A percentile compares a stretch with the other conserved stretches of the same genome.
phyloP scores from a whole-genome alignment of 495 filamentous ascomycete genomes.

The Penicillium steckii region DNA sequence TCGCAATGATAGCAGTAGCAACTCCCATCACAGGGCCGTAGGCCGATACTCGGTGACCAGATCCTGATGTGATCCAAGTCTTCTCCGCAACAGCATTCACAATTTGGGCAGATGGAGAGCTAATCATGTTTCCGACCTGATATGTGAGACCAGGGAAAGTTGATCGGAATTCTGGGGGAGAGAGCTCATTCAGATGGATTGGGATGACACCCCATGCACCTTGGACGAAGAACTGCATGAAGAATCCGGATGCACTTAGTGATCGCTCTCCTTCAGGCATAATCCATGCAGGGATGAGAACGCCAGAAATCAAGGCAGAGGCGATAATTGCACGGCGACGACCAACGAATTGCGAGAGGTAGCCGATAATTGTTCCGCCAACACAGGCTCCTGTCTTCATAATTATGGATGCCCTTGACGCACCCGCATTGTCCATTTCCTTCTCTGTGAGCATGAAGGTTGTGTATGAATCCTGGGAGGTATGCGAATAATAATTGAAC shows the following conservation, averaged over 20 bases:
- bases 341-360: conserved; percentile 68
- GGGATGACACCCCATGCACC: conserved; percentile 79
- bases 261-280: conserved; percentile 54
- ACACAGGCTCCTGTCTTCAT: conserved; percentile 74
- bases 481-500: conserved; percentile 63
- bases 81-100: conserved; percentile 65
- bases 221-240: conserved; percentile 77
- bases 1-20: conserved; percentile 66
- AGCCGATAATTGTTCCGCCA: conserved; percentile 70
- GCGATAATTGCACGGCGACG: conserved; percentile 65
- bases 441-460: conserved; percentile 72
- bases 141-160: conserved; percentile 53
- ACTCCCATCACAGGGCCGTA: conserved; percentile 71
- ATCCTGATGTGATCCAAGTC: conserved; percentile 40
- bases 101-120: conserved; percentile 69
- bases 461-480: conserved; percentile 72
- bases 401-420: conserved; percentile 68
- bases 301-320: conserved; percentile 53
- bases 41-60: conserved; percentile 55
- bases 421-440: conserved; percentile 54
- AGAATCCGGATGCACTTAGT: conserved; percentile 67
- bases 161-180: conserved; percentile 71
- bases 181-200: conserved; percentile 76
- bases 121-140: conserved; percentile 76
- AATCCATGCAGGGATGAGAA: conserved; percentile 71